Evolutionary conservation across 1,284 basidiomycete genomes (phyloP).

Genomic region (Lentinula novae-zelandiae): DNA sequence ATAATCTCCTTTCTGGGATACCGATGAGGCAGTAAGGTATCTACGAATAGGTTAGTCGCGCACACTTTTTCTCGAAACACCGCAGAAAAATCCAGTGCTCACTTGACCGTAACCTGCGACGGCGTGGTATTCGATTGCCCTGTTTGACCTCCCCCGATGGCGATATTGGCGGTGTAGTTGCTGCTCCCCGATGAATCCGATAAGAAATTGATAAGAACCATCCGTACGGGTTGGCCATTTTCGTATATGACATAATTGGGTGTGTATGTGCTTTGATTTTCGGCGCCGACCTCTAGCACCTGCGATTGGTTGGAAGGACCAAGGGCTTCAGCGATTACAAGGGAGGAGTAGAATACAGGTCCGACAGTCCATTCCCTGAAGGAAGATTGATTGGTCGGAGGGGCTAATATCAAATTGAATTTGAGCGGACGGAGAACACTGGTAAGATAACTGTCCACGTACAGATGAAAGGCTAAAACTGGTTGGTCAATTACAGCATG

Average conservation of each 20-base stretch:
- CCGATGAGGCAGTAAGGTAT: conserved; percentile 48
- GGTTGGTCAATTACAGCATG: background rate
- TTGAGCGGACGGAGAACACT: background rate
- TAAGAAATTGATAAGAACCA: conserved; percentile 70
- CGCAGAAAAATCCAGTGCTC: conserved; percentile 4
- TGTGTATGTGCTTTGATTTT: conserved; percentile 47
- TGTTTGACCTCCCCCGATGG: conserved; percentile 40
- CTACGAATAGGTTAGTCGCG: conserved; percentile 5
- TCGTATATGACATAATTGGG: conserved; percentile 77
- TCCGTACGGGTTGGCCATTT: conserved; percentile 47
- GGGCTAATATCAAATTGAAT: conserved; percentile 30
- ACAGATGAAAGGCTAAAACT: conserved; percentile 7
- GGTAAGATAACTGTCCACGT: background rate
- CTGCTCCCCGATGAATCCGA: conserved; percentile 48
- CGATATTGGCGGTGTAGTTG: conserved; percentile 43
- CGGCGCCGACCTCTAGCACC: conserved; percentile 55
- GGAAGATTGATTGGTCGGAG: conserved; percentile 56
- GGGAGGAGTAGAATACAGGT: conserved; percentile 65
- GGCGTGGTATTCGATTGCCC: conserved; percentile 34
- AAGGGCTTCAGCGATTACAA: conserved; percentile 66
- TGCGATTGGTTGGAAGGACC: conserved; percentile 56
- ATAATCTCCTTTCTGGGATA: conserved; percentile 64
- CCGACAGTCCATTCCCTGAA: conserved; percentile 63
- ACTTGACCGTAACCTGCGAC: conserved; percentile 30
- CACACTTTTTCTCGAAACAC: background rate